Base-by-base conservation (phyloP, 305 asterid genomes). In the Caryopteris hybrid region DNA sequence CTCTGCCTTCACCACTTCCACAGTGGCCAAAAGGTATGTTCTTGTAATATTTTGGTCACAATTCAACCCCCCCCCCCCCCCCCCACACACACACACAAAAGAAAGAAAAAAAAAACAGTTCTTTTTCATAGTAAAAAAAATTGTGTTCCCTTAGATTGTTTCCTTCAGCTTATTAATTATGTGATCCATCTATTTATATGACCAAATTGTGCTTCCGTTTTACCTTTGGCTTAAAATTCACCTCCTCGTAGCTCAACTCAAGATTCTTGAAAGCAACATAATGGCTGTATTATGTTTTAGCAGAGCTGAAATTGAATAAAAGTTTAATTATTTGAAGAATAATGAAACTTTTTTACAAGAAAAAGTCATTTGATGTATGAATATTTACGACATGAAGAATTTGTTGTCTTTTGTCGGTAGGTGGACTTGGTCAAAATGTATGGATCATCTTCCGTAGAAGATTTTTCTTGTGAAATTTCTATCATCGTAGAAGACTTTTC, bases 11-110 rank as follows among this genome's bases (percentile, higher is more conserved):
- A 21, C 78, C 85, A 23, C 84, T 89, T 71, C 92, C 92, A 16
- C 80, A 81, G 38, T 89, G 95, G 95, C 86, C 95, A 45, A 76
- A 79, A 87, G 96, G 96, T 87, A 69, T 60, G 43, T 53, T 72
- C 70, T 74, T 68, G 53, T 1, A 25, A 25, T 25, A 25, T 25
- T 63, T 61, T 46, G 4, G 45, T 62, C 52, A 78, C 38, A 13
- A 50, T 55, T 59, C 31, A 25, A 25, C 4, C 4, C 4, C 4
- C 2, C 31, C 31, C 31, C n/a, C n/a, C n/a, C n/a, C n/a, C n/a
- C n/a, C n/a, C n/a, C n/a, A n/a, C n/a, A n/a, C n/a, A n/a, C n/a
- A n/a, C n/a, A n/a, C n/a, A n/a, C n/a, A n/a, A n/a, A n/a, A n/a
- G n/a, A n/a, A n/a, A n/a, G n/a, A n/a, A n/a, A n/a, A n/a, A n/a